Evolutionary conservation across 371 early-diverging fungal species (phyloP), one percentile per base, ranked within the genome.

Genomic region (Quaeritorhiza haematococci): DNA sequence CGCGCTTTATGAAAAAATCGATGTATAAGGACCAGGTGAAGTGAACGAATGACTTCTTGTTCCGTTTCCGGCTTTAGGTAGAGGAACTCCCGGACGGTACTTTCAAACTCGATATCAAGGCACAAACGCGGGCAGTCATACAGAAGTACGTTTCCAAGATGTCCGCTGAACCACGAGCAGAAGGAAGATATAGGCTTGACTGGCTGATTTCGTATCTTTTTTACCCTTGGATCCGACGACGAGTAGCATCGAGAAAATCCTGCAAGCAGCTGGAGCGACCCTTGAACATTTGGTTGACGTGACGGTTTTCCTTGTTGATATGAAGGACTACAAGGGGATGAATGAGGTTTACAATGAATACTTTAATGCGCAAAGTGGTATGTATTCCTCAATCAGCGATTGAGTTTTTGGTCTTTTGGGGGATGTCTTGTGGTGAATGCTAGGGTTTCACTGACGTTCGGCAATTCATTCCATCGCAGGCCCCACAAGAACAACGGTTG

Each of bases 251-350:
- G 55, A 68, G 24, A 71, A 58, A 27, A 85, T 86, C 49, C 66
- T 86, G 23, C 21, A 59, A 6, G 60, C 72, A 5, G 61, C 67
- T 6, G 82, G 80, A 21, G 75, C 76, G 3, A 63, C 64, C 19
- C 63, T 86, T 33, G 72, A 67, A 38, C 59, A 84, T 47, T 41
- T 86, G 15, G 71, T 85, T 10, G 87, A 86, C 65, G 53, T 86
- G 67, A 84, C 83, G 21, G 80, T 85, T 28, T 86, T 86, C 63
- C 69, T 86, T 42, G 75, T 78, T 19, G 64, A 86, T 63, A 86
- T 86, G 87, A 62, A 69, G 47, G 73, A 86, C 61, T 86, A 85
- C 66, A 64, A 64, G 10, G 81, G 61, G 3, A 79, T 83, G 66
- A 86, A 85, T 55, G 74, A 47, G 24, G 47, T 47, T 13, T 47